Percentiles rank a stretch among this genome's conserved stretches.
Conservation (phyloP, 805 yeast species). For the Pichia ethanolica region DNA sequence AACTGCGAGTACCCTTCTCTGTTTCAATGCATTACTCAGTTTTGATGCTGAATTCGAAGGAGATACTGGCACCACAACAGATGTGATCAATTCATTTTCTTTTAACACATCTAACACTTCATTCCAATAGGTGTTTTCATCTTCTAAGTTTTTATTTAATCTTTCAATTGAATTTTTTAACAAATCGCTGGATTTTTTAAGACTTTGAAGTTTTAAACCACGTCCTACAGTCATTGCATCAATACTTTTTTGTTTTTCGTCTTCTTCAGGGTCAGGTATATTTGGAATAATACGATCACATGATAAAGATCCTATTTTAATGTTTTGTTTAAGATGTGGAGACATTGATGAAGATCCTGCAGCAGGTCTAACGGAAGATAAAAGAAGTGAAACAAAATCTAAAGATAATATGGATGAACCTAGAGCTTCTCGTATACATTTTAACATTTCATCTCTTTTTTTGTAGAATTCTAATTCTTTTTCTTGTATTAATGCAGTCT, state of each 20-base stretch:
- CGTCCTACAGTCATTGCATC: slow-evolving; percentile 34
- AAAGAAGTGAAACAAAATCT: slow-evolving; percentile 77
- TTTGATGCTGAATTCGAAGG: background rate
- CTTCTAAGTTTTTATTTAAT: slow-evolving; percentile 45
- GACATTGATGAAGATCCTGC: slow-evolving; percentile 86
- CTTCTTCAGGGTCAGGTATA: slow-evolving; percentile 14
- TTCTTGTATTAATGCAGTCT: slow-evolving; percentile 11
- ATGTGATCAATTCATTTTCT: slow-evolving; percentile 57
- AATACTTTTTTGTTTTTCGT: slow-evolving; percentile 14
- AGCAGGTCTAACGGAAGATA: slow-evolving; percentile 76
- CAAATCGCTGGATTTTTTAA: slow-evolving; percentile 45
- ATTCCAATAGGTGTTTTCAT: slow-evolving; percentile 67
- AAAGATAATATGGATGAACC: slow-evolving; percentile 85
- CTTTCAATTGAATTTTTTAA: slow-evolving; percentile 45
- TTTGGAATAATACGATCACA: slow-evolving; percentile 33
- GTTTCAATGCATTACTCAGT: background rate
- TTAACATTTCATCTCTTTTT: slow-evolving; percentile 46
- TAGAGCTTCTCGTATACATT: slow-evolving; percentile 55
- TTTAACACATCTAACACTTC: slow-evolving; percentile 36
- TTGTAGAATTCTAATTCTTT: slow-evolving; percentile 30
- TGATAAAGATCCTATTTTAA: slow-evolving; percentile 68
- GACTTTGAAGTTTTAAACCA: slow-evolving; percentile 82
- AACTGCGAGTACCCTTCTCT: slow-evolving; percentile 39
- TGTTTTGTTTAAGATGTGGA: slow-evolving; percentile 65
- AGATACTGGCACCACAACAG: slow-evolving; percentile 28